A percentile compares a stretch with the other conserved stretches of the same genome.
phyloP scores from a whole-genome alignment of 1,139 yeast species.

The Geotrichum cucujoidarum region DNA sequence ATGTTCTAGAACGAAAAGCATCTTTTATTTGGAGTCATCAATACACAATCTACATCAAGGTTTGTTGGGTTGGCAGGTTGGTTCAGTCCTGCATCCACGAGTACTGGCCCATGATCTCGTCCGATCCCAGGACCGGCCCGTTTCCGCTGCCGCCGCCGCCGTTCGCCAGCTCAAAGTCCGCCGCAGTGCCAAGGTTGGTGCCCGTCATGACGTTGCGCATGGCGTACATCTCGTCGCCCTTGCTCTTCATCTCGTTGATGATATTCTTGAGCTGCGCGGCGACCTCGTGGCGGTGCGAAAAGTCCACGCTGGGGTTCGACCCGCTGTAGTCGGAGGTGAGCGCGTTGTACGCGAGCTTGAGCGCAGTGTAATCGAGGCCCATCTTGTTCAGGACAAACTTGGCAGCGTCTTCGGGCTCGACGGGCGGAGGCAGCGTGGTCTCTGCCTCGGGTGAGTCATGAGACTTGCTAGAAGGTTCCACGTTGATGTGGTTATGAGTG shows the following conservation, averaged over 20 bases:
- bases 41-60: no score
- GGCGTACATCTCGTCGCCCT: conserved; percentile 36
- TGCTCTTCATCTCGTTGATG: conserved; percentile 31
- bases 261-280: conserved; percentile 26
- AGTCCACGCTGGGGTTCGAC: conserved; percentile 30
- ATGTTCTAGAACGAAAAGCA: no score
- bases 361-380: conserved; percentile 27
- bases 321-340: conserved; percentile 28
- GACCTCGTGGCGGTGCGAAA: conserved; percentile 27
- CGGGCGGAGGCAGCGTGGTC: conserved; percentile 32
- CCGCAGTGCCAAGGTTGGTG: no score
- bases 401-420: conserved; percentile 32
- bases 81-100: no score
- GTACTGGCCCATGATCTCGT: no score
- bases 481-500: neutral
- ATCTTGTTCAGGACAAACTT: conserved; percentile 28
- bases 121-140: no score
- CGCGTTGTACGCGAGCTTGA: conserved; percentile 26
- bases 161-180: no score
- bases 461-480: no score
- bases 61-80: no score
- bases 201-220: conserved; percentile 32
- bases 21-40: no score
- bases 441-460: no score
- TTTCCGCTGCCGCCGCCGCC: no score